Evolutionary conservation across 208 protist species (phyloP), one percentile per base, ranked within the genome.

Genomic region (Novymonas esmeraldas): DNA sequence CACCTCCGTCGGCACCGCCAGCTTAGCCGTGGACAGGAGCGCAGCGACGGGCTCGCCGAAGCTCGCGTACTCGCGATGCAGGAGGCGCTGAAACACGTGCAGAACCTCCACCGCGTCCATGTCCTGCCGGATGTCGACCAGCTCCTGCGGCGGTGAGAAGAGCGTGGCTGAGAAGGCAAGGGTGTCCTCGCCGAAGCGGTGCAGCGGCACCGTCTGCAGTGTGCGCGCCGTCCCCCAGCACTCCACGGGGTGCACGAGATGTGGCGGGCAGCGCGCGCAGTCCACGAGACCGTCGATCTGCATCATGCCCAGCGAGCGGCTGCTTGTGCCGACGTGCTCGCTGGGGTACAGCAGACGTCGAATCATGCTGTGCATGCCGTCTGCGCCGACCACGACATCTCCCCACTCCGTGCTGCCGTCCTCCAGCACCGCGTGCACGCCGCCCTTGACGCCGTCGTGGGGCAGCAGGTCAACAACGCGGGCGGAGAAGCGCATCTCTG

Each of bases 341-440:
- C 50, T 72, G 7, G 89, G 89, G 55, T 96, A 94, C 16, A 96
- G 61, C n/a, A 96, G 65, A 20, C 70, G 64, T 1, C 92, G 87
- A 16, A 96, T 76, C 0, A 84, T 93, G 58, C 87, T 94, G 76
- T 91, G 72, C 78, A 92, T 89, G 18, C 92, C 92, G 54, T 96
- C 92, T 9, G 92, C 92, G 9, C 92, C 89, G 3, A 96, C 92
- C 38, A 96, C 89, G 9, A 96, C 80, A 58, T 96, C 92, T 3
- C 92, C 92, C 87, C 89, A 96, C 73, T 95, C 89, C 9, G 89
- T 85, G 3, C 68, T 62, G 1, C 89, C 89, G 51, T 94, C 83
- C 24, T 92, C 79, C 3, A 93, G 69, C 38, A 94, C 72, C 33
- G 73, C 92, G 57, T 93, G 81, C 11, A 95, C 92, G 10, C 92